Percentiles rank a stretch among this genome's conserved stretches.
Evolutionary conservation across 1,284 basidiomycete genomes (phyloP).

Genomic region (Ustilago hordei): DNA sequence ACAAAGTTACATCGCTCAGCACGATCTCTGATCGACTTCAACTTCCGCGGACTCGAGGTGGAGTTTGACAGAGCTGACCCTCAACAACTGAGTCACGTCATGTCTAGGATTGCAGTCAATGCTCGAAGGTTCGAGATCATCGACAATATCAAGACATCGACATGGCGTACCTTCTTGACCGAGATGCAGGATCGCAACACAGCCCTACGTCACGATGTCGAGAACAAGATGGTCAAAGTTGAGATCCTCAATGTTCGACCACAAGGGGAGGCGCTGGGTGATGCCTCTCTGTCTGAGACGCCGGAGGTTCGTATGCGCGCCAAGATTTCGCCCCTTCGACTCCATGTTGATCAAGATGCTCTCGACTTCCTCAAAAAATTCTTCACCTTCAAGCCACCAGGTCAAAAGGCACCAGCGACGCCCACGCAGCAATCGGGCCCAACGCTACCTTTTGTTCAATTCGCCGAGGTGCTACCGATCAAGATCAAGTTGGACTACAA

Average conservation of each 20-base stretch:
- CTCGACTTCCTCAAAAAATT: slow-evolving; percentile 97
- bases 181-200: slow-evolving; percentile 45
- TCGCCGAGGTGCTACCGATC: slow-evolving; percentile 86
- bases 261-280: slow-evolving; percentile 69
- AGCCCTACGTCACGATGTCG: slow-evolving; percentile 79
- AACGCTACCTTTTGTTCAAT: slow-evolving; percentile 70
- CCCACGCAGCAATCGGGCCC: slow-evolving; percentile 8
- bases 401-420: slow-evolving; percentile 48
- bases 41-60: slow-evolving; percentile 76
- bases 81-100: slow-evolving; percentile 31
- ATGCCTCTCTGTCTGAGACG: background rate
- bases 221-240: slow-evolving; percentile 90
- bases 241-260: slow-evolving; percentile 73
- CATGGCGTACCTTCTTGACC: slow-evolving; percentile 96
- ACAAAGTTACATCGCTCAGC: slow-evolving; percentile 81
- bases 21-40: slow-evolving; percentile 85
- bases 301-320: slow-evolving; percentile 79
- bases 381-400: slow-evolving; percentile 81
- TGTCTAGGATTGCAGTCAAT: slow-evolving; percentile 50
- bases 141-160: slow-evolving; percentile 97
- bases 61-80: slow-evolving; percentile 58
- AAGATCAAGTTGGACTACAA: slow-evolving; percentile 95
- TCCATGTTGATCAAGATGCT: slow-evolving; percentile 98
- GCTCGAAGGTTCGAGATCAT: slow-evolving; percentile 82
- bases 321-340: slow-evolving; percentile 76